phyloP scores from a whole-genome alignment of 2,329 filamentous ascomycete genomes.

The Ophiostoma himal-ulmi region DNA sequence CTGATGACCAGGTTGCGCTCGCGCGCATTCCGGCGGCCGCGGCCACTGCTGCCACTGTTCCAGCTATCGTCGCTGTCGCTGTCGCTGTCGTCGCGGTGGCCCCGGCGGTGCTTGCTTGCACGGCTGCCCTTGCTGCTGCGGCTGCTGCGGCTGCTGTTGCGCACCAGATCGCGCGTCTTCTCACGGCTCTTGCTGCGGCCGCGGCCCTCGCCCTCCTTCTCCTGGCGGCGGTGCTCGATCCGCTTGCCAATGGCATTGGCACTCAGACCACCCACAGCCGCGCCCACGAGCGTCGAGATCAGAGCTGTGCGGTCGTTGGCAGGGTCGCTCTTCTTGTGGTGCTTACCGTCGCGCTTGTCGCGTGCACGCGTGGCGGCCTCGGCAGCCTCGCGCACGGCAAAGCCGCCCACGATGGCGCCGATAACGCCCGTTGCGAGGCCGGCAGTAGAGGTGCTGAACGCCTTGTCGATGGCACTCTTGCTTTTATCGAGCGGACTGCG shows the following conservation, averaged over 20 bases:
- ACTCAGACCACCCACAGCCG: constrained; percentile 50
- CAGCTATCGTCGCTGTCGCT: constrained; percentile 17
- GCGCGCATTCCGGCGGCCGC: constrained; percentile 25
- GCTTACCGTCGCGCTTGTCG: constrained; percentile 28
- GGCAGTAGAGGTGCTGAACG: constrained; percentile 44
- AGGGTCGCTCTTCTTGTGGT: constrained; percentile 24
- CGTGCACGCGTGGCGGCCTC: constrained; percentile 31
- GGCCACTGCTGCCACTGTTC: constrained; percentile 25
- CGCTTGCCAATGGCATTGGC: constrained; percentile 47
- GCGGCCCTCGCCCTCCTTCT: constrained; percentile 30
- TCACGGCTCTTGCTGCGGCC: constrained; percentile 24
- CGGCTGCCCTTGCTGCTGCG: constrained; percentile 17
- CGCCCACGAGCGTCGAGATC: constrained; percentile 48
- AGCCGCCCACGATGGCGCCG: constrained; percentile 49
- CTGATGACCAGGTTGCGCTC: constrained; percentile 22
- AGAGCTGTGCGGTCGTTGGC: constrained; percentile 30
- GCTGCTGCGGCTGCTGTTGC: constrained; percentile 26
- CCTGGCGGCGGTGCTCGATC: constrained; percentile 37
- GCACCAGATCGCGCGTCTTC: constrained; percentile 17
- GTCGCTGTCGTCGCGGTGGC: constrained; percentile 26
- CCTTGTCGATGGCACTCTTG: constrained; percentile 39
- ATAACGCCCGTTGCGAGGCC: constrained; percentile 49
- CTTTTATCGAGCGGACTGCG: constrained; percentile 38
- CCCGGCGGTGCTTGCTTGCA: neutral
- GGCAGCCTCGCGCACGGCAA: constrained; percentile 43